Evolutionary conservation across 23 red algal species (phyloP), one percentile per base, ranked within the genome.

Genomic region (Gracilaria domingensis): DNA sequence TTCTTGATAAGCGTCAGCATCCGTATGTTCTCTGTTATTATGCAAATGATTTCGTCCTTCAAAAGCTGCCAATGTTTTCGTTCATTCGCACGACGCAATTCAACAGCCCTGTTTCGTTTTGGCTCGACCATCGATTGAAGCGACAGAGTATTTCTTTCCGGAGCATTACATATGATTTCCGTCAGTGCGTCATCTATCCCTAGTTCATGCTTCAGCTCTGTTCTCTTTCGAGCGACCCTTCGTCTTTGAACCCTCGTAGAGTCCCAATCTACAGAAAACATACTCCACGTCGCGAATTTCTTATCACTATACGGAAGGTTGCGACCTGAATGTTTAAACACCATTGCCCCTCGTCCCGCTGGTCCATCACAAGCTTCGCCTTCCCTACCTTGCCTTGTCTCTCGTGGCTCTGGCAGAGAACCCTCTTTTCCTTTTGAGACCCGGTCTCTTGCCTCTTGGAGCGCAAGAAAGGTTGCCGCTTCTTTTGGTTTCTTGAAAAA

Each of bases 401-500:
- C 13, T 9, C 59, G 18, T 7, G 30, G 59, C 8, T 64, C 25
- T 32, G 6, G 24, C 24, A 1, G 8, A 26, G n/a, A 26, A 64
- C 4, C 2, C 18, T 30, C 28, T 30, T 30, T 11, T 32, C 12
- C 59, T 6, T 32, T 30, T 32, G 12, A 7, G 13, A 9, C 2
- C 59, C 2, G 59, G 30, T 64, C 59, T 64, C 28, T 64, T 64
- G 59, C 59, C 2, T 64, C 59, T 9, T 32, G 13, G 18, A 30
- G 21, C 59, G 59, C 59, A 13, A 64, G 59, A 64, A 64, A 64
- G 6, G 24, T 11, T 64, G n/a, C 4, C 24, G 28, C 59, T 18
- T 64, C 59, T 64, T 64, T 64, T 30, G 59, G 59, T 64, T 64
- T 64, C 28, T 64, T 64, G 28, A 64, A 64, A 7, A 64, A 64